phyloP scores from a whole-genome alignment of 129 eudicot genomes.

The Helichrysum umbraculigerum region DNA sequence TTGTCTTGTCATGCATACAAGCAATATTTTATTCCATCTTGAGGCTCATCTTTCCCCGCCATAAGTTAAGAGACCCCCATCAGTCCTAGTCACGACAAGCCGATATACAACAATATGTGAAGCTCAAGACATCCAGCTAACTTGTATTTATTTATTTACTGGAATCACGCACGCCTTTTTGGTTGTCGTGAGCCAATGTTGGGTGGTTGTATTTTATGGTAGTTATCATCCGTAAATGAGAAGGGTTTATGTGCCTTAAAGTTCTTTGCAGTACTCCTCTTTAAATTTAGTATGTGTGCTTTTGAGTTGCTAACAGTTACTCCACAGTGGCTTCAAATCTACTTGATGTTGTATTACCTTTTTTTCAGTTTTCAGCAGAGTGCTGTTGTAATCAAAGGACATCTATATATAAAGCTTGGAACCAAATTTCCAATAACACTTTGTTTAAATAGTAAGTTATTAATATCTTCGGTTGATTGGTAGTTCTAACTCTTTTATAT shows the following conservation, averaged over 20 bases:
- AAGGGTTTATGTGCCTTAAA: conserved; percentile 10
- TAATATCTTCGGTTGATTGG: too few relatives aligned
- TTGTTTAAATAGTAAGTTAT: too few relatives aligned
- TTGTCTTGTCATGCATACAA: conserved; percentile 64
- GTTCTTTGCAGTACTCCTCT: background rate
- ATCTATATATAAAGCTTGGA: too few relatives aligned
- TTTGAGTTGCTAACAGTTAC: background rate
- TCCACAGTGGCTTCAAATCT: background rate
- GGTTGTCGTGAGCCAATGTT: background rate
- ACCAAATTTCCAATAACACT: too few relatives aligned
- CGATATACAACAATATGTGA: background rate
- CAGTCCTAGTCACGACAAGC: conserved; percentile 30
- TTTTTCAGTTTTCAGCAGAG: background rate
- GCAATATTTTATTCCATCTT: conserved; percentile 56
- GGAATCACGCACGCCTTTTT: conserved; percentile 1
- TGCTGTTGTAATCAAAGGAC: background rate
- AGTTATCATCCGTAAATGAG: background rate
- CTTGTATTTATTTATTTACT: background rate
- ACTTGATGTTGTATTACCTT: background rate
- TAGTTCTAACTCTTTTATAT: too few relatives aligned
- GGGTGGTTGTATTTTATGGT: conserved; percentile 17
- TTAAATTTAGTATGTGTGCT: background rate
- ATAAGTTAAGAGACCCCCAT: conserved; percentile 42
- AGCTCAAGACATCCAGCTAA: background rate
- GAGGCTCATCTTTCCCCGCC: conserved; percentile 51